Evolutionary conservation across 1,284 basidiomycete genomes (phyloP).

Genomic region (Microbotryomycetes sp.): DNA sequence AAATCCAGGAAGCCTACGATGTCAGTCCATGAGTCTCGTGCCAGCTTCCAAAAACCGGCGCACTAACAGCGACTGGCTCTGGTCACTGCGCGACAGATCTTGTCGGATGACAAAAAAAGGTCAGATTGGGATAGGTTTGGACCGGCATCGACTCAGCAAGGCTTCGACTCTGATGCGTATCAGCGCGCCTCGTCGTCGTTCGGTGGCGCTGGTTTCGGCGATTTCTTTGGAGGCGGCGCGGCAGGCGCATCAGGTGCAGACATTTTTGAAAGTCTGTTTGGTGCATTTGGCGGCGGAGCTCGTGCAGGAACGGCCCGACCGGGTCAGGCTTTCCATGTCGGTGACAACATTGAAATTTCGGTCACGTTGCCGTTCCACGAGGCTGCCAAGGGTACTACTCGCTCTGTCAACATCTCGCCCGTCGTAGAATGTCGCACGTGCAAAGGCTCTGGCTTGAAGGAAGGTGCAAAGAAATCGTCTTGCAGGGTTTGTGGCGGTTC

Average conservation of each 20-base stretch:
- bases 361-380: conserved; percentile 82
- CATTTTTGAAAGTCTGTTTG: conserved; percentile 83
- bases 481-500: conserved; percentile 80
- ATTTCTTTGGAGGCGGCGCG: conserved; percentile 56
- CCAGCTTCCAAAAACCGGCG: neutral
- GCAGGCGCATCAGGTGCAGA: conserved; percentile 51
- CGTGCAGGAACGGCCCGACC: conserved; percentile 28
- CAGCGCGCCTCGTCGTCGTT: conserved; percentile 47
- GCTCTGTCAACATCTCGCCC: conserved; percentile 70
- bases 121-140: conserved; percentile 92
- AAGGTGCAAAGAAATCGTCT: conserved; percentile 73
- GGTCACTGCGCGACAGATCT: conserved; percentile 52
- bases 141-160: conserved; percentile 83
- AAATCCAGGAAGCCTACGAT: conserved; percentile 97
- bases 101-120: conserved; percentile 92
- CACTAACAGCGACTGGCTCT: neutral
- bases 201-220: conserved; percentile 61
- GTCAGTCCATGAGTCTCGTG: conserved; percentile 51
- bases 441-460: conserved; percentile 76
- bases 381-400: conserved; percentile 81
- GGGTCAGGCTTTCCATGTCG: conserved; percentile 48
- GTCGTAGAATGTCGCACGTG: conserved; percentile 80
- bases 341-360: conserved; percentile 76
- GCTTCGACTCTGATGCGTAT: conserved; percentile 84
- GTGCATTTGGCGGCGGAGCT: conserved; percentile 45